phyloP scores from a whole-genome alignment of 345 rosid genomes.

The Hirschfeldia incana region DNA sequence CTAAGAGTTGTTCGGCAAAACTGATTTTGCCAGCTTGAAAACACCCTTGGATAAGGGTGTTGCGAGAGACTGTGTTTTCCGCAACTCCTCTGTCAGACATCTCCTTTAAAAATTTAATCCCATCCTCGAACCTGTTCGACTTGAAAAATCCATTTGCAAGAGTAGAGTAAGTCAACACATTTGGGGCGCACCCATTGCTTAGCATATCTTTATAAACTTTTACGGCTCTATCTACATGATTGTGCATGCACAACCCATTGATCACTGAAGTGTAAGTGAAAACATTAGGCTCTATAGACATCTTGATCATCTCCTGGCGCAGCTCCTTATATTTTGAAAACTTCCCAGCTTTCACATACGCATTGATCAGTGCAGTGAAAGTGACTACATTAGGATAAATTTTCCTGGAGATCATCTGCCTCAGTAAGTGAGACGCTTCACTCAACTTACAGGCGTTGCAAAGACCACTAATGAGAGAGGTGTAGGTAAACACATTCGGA shows the following conservation, averaged over 20 bases:
- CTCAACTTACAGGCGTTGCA: conserved; percentile 16
- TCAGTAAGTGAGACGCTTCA: conserved; percentile 4
- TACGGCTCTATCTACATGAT: conserved; percentile 24
- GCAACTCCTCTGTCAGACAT: conserved; percentile 33
- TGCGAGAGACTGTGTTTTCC: conserved; percentile 28
- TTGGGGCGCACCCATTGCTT: conserved; percentile 28
- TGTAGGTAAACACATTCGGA: conserved; percentile 35
- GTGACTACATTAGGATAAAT: conserved; percentile 28
- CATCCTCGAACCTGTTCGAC: conserved; percentile 33
- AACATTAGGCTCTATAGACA: conserved; percentile 30
- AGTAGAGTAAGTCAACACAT: conserved; percentile 40
- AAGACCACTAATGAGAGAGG: conserved; percentile 32
- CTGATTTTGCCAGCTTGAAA: conserved; percentile 27
- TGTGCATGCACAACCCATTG: conserved; percentile 16
- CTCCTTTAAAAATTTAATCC: conserved; percentile 23
- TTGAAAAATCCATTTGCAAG: conserved; percentile 45
- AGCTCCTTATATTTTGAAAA: not conserved
- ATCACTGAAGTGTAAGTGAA: conserved; percentile 33
- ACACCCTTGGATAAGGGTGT: conserved; percentile 36
- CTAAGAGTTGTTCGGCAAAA: conserved; percentile 12
- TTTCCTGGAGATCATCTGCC: conserved; percentile 8
- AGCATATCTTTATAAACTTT: conserved; percentile 13
- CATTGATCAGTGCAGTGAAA: conserved; percentile 27
- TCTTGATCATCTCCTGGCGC: conserved; percentile 22
- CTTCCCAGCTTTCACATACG: conserved; percentile 5